Conservation (phyloP, 2,329 filamentous ascomycete genomes). For the Fusarium sp. region DNA sequence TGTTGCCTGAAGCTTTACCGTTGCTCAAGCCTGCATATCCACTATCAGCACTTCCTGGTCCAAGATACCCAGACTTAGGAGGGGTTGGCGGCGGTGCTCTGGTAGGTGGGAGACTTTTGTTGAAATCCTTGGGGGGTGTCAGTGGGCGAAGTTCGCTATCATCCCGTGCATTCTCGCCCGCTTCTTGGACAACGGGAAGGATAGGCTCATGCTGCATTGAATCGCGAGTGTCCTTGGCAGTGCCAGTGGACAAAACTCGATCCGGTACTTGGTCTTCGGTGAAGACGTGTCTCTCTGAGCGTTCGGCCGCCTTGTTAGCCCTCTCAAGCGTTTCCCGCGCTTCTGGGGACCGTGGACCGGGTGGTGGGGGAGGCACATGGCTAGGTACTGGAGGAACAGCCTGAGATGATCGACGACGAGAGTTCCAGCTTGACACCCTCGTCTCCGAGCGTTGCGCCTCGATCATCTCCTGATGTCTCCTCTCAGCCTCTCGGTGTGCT, state of each 20-base stretch:
- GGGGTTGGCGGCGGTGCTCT: constrained; percentile 54
- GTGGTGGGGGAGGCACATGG: constrained; percentile 58
- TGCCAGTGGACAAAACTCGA: constrained; percentile 62
- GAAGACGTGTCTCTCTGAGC: constrained; percentile 49
- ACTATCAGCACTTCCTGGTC: constrained; percentile 61
- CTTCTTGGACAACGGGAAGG: constrained; percentile 90
- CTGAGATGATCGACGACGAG: constrained; percentile 50
- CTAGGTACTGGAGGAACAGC: constrained; percentile 58
- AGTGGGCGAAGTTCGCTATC: constrained; percentile 55
- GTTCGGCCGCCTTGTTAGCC: constrained; percentile 54
- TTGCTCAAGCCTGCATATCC: constrained; percentile 56
- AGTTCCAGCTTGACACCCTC: constrained; percentile 53
- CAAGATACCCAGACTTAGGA: constrained; percentile 48
- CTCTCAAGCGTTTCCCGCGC: constrained; percentile 55
- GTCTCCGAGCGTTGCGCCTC: constrained; percentile 51
- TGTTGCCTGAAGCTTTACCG: constrained; percentile 47
- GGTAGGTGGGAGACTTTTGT: constrained; percentile 56
- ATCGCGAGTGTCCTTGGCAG: constrained; percentile 61
- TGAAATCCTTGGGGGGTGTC: constrained; percentile 56
- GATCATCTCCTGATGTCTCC: constrained; percentile 70
- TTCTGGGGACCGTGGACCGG: constrained; percentile 52
- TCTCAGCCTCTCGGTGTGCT: constrained; percentile 72
- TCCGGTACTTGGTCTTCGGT: constrained; percentile 68
- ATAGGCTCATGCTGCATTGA: constrained; percentile 65
- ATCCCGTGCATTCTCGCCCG: constrained; percentile 69